A percentile compares a stretch with the other conserved stretches of the same genome.
phyloP scores from a whole-genome alignment of 2,329 filamentous ascomycete species.

The Sarocladium strictum region DNA sequence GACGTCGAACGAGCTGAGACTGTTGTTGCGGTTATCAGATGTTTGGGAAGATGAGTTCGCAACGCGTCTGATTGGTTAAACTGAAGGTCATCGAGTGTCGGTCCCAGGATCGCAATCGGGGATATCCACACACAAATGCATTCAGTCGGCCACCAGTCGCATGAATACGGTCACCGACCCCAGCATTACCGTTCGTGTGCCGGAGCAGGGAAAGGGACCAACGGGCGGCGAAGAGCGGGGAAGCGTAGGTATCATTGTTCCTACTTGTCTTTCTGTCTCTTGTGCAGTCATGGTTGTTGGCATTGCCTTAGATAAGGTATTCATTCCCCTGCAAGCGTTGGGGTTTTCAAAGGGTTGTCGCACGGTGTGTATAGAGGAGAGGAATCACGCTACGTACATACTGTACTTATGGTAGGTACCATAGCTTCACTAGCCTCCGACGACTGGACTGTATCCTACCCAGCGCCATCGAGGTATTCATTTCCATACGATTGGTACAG shows the following conservation, averaged over 20 bases:
- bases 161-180: conserved; percentile 1
- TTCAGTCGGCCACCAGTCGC: not conserved
- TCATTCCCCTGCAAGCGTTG: too few species aligned
- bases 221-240: conserved; percentile 5
- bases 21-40: not conserved
- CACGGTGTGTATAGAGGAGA: too few species aligned
- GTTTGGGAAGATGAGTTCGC: not conserved
- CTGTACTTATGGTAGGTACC: too few species aligned
- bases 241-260: too few species aligned
- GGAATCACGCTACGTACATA: too few species aligned
- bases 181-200: not conserved
- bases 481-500: too few species aligned
- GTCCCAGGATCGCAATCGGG: not conserved
- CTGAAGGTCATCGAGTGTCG: not conserved
- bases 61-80: not conserved
- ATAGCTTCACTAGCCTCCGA: too few species aligned
- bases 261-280: too few species aligned
- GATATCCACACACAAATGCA: not conserved
- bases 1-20: not conserved
- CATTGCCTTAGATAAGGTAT: too few species aligned
- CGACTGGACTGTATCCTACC: too few species aligned
- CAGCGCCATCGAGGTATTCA: too few species aligned
- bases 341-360: too few species aligned
- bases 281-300: not conserved
- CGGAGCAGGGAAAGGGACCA: conserved; percentile 2